A percentile compares a stretch with the other conserved stretches of the same genome.
Conservation (phyloP, 2,329 filamentous ascomycete genomes). For the Fusarium protoensiforme region DNA sequence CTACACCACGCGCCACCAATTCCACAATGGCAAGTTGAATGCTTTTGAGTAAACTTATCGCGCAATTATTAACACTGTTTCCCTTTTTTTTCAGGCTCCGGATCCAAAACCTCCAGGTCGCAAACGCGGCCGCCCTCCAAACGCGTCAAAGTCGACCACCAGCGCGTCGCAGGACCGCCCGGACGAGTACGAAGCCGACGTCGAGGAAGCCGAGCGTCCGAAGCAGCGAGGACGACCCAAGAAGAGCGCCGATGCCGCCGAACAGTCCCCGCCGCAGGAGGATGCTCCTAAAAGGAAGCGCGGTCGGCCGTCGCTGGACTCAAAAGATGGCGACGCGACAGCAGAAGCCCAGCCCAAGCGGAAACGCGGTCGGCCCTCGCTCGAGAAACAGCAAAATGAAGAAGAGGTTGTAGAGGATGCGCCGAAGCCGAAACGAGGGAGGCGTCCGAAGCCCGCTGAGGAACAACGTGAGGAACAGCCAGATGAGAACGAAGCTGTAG, state of each 20-base stretch:
- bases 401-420: slow-evolving; percentile 19
- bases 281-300: slow-evolving; percentile 40
- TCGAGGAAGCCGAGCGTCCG: slow-evolving; percentile 39
- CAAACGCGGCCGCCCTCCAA: slow-evolving; percentile 56
- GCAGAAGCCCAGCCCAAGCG: slow-evolving; percentile 45
- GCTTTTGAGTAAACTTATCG: no score
- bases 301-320: slow-evolving; percentile 41
- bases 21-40: slow-evolving; percentile 21
- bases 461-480: not conserved
- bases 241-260: slow-evolving; percentile 8
- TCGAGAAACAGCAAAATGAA: slow-evolving; percentile 25
- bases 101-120: slow-evolving; percentile 50
- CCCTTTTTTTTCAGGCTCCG: slow-evolving; percentile 30
- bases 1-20: not conserved
- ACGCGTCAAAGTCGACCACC: slow-evolving; percentile 51
- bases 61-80: not conserved
- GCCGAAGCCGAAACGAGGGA: slow-evolving; percentile 27
- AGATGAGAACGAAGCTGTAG: not conserved
- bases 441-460: slow-evolving; percentile 22
- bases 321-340: slow-evolving; percentile 14
- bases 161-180: slow-evolving; percentile 41
- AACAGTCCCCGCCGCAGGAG: slow-evolving; percentile 13
- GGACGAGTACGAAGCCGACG: slow-evolving; percentile 40
- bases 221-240: slow-evolving; percentile 36
- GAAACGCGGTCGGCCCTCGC: slow-evolving; percentile 50